Evolutionary conservation across 352 stramenopile genomes (phyloP), one percentile per base, ranked within the genome.

Genomic region (Elongisporangium undulatum): DNA sequence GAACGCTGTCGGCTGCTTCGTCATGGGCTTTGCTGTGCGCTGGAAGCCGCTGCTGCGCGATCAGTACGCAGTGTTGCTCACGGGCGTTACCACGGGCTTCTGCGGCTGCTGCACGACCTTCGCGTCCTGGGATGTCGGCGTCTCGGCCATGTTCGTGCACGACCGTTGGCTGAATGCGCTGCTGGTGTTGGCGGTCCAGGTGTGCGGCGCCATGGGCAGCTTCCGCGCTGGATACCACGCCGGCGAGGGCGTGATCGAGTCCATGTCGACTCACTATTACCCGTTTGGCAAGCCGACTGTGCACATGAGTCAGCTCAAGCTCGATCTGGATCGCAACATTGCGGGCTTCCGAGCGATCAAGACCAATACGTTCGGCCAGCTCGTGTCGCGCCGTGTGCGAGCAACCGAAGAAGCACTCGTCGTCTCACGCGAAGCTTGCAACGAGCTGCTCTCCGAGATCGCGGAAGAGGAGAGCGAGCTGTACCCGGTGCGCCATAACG

Each of bases 81-180:
- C 71, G 10, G 77, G 76, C 20, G 45, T 89, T 51, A 87, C 75
- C 13, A 87, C 79, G n/a, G 79, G 79, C 12, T 89, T 89, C 34
- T 89, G 79, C 59, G 79, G 79, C 54, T 82, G 67, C 61, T 87
- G 77, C 59, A 89, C 79, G 24, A 87, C 79, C 3, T 89, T 89
- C 48, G 71, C 79, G 26, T 82, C 71, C 23, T 89, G 79, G 79
- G 74, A 86, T 38, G 55, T 89, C 2, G 67, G 65, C 6, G 73
- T 68, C 3, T 73, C 73, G 3, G 64, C 74, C 39, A 72, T 80
- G 69, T 87, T 85, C 51, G 67, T 84, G 54, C 73, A 71, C 49
- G 71, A 71, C 29, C 55, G 57, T 41, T 87, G 75, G 77, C 55
- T 78, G 4, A 72, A 83, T 48, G 77, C 77, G 34, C 38, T 84